Base-by-base conservation (phyloP, 345 rosid genomes). In the Theobroma cacao region DNA sequence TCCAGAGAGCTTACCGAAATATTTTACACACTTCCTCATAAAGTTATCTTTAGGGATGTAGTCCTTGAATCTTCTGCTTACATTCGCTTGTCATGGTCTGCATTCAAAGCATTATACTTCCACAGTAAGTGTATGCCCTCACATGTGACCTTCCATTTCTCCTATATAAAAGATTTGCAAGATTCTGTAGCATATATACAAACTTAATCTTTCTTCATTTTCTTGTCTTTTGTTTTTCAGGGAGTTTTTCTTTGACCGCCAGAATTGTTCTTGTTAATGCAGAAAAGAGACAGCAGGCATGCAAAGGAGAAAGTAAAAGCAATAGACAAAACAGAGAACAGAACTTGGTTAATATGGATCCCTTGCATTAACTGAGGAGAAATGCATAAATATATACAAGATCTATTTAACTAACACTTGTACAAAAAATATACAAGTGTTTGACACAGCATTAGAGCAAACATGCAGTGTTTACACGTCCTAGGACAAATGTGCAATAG, bases 91-190 rank as follows among this genome's bases (percentile, higher is more conserved):
- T 55, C n/a, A 28, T 47, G 26, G 52, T 28, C 72, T 47, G n/a
- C 74, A 47, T 69, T 69, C 38, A 47, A 47, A 70, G 59, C 74
- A 70, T 70, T 30, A 8, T 8, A 1, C 26, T 66, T 66, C 69
- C 70, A 9, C 0, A 20, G 13, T 36, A 18, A 20, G 41, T 8
- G n/a, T 48, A 30, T 31, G 18, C 41, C 28, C 28, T 28, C 59
- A 28, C 11, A 24, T 28, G 52, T 24, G 11, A 34, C 17, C 50
- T 24, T 26, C 3, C 22, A 38, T 6, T 22, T 22, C 3, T 8
- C 70, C 62, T 45, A 47, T 75, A 47, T 58, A 43, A 30, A 18
- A 15, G 5, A 31, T 3, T 2, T 3, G 18, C 74, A 69, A 17
- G 34, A 38, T 40, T 65, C 0, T 73, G 7, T 24, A 3, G 2